A percentile compares a stretch with the other conserved stretches of the same genome.
Conservation (phyloP, 129 eudicot species). For the Artemisia tridentata region DNA sequence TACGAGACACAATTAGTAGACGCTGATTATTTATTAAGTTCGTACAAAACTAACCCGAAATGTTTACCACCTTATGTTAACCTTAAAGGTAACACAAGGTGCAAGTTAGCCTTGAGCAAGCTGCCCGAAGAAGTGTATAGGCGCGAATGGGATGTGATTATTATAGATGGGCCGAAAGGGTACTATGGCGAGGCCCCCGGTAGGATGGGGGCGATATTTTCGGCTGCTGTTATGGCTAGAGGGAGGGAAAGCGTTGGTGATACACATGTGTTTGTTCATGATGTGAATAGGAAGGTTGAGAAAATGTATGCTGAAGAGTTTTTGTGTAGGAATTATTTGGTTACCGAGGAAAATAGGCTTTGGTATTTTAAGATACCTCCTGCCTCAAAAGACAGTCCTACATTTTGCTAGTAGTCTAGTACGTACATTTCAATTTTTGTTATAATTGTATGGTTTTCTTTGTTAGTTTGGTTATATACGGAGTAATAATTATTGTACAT, state of each 20-base stretch:
- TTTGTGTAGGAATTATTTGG: constrained; percentile 44
- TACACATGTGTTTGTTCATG: constrained; percentile 57
- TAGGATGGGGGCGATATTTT: constrained; percentile 52
- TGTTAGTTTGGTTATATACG: constrained; percentile 9
- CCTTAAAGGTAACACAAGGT: constrained; percentile 36
- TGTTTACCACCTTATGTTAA: constrained; percentile 33
- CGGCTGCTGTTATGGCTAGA: constrained; percentile 62
- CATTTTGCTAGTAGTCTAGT: constrained; percentile 42
- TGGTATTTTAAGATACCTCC: constrained; percentile 62
- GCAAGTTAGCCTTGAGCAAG: constrained; percentile 42
- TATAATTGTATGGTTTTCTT: background rate
- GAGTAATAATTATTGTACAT: too few species aligned
- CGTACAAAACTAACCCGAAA: constrained; percentile 31
- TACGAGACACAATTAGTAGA: constrained; percentile 46
- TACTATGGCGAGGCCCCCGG: constrained; percentile 60
- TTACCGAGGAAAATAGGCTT: constrained; percentile 38
- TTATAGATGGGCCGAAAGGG: constrained; percentile 58
- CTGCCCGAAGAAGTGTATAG: constrained; percentile 51
- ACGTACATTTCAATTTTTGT: background rate
- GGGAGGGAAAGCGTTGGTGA: constrained; percentile 27
- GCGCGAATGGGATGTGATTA: constrained; percentile 57
- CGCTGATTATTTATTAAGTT: constrained; percentile 31
- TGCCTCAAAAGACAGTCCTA: constrained; percentile 19
- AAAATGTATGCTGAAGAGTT: constrained; percentile 45
- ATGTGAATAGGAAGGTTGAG: constrained; percentile 61